Conservation (phyloP, 2,329 filamentous ascomycete genomes). For the Pseudocercospora musae region DNA sequence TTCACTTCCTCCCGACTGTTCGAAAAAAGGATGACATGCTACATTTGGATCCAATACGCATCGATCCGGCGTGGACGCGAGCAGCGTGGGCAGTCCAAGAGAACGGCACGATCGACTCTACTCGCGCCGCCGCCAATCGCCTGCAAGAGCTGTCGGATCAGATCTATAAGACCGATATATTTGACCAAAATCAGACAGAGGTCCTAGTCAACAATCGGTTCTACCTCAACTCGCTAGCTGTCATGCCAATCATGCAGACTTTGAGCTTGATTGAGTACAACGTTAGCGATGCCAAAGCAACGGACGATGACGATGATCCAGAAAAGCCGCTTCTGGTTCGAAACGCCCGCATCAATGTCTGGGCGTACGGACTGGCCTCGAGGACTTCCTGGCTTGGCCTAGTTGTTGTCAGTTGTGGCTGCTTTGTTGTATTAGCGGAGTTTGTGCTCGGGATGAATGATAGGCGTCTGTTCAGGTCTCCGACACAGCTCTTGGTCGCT, state of each 20-base stretch:
- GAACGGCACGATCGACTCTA: slow-evolving; percentile 3
- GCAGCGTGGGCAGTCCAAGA: slow-evolving; percentile 28
- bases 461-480: slow-evolving; percentile 13
- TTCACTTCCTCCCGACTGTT: neutral
- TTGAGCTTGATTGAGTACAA: slow-evolving; percentile 24
- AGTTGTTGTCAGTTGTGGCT: slow-evolving; percentile 11
- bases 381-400: slow-evolving; percentile 6
- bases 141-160: neutral
- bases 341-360: slow-evolving; percentile 4
- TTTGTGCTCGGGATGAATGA: slow-evolving; percentile 19
- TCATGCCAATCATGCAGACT: slow-evolving; percentile 20
- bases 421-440: slow-evolving; percentile 21
- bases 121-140: neutral
- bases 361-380: slow-evolving; percentile 12
- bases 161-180: neutral
- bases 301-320: neutral
- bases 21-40: neutral
- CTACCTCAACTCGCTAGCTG: neutral
- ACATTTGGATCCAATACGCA: neutral
- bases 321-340: neutral
- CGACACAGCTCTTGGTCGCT: slow-evolving; percentile 24
- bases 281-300: neutral
- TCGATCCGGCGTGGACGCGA: slow-evolving; percentile 30
- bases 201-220: neutral
- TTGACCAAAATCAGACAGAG: neutral